Percentiles rank a stretch among this genome's conserved stretches.
Conservation (phyloP, 2,329 filamentous ascomycete genomes). For the Pyrenochaeta sp. region DNA sequence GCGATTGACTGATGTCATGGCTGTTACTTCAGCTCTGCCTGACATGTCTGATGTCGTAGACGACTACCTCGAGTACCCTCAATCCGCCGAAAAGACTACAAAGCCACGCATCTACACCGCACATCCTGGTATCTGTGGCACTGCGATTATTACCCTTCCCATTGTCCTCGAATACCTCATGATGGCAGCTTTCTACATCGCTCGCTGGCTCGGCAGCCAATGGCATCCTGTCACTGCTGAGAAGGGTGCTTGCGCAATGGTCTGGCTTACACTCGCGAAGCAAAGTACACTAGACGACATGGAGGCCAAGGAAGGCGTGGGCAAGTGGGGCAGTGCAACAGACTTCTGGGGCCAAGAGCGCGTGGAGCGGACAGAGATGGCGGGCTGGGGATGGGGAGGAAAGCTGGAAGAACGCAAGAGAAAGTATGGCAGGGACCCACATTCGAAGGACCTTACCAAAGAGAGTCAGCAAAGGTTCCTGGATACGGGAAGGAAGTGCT, state of each 20-base stretch:
- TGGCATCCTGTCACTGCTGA: constrained; percentile 87
- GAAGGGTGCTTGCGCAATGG: constrained; percentile 76
- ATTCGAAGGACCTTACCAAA: constrained; percentile 66
- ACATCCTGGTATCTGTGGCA: constrained; percentile 88
- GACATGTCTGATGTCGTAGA: constrained; percentile 61
- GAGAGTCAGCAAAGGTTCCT: constrained; percentile 71
- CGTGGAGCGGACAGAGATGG: constrained; percentile 81
- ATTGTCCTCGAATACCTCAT: constrained; percentile 75
- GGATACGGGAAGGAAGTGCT: constrained; percentile 66
- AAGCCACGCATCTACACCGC: constrained; percentile 75
- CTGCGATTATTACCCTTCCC: constrained; percentile 79
- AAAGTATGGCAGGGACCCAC: constrained; percentile 64
- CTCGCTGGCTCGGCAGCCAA: constrained; percentile 80
- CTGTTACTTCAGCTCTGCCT: constrained; percentile 75
- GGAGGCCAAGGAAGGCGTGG: constrained; percentile 61
- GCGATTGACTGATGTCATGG: constrained; percentile 82
- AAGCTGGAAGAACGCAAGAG: constrained; percentile 60
- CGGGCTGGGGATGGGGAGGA: constrained; percentile 79
- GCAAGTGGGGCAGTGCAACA: constrained; percentile 86
- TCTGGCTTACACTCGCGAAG: constrained; percentile 78
- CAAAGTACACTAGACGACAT: constrained; percentile 68
- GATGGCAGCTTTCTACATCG: constrained; percentile 72
- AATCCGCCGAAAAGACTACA: constrained; percentile 21
- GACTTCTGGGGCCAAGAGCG: constrained; percentile 66
- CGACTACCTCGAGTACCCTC: constrained; percentile 30